A percentile compares a stretch with the other conserved stretches of the same genome.
phyloP scores from a whole-genome alignment of 495 filamentous ascomycete species.

The Cercophora newfieldiana region DNA sequence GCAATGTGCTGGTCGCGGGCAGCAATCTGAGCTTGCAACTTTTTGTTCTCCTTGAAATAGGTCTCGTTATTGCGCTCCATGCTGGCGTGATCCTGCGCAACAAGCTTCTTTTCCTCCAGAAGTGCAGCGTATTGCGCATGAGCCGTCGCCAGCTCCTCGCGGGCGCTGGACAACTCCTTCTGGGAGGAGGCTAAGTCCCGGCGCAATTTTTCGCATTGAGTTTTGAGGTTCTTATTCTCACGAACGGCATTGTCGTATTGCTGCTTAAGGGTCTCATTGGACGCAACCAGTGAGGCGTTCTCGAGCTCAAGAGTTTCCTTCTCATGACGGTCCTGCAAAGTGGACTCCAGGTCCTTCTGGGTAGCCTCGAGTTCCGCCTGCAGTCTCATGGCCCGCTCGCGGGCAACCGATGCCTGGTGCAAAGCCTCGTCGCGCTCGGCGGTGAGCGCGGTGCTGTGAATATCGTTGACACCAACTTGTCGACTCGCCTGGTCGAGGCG shows the following conservation, averaged over 20 bases:
- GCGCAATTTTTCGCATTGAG: slow-evolving; percentile 40
- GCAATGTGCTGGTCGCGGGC: slow-evolving; percentile 38
- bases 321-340: slow-evolving; percentile 34
- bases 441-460: slow-evolving; percentile 46
- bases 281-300: slow-evolving; percentile 35
- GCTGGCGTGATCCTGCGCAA: slow-evolving; percentile 44
- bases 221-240: slow-evolving; percentile 29
- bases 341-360: slow-evolving; percentile 39
- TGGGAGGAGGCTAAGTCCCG: slow-evolving; percentile 37
- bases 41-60: slow-evolving; percentile 49
- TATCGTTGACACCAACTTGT: slow-evolving; percentile 46
- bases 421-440: slow-evolving; percentile 50
- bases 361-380: slow-evolving; percentile 42
- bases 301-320: slow-evolving; percentile 37
- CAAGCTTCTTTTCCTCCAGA: slow-evolving; percentile 39
- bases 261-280: slow-evolving; percentile 35
- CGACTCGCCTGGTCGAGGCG: slow-evolving; percentile 49
- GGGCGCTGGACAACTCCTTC: slow-evolving; percentile 37
- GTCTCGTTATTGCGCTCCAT: slow-evolving; percentile 49
- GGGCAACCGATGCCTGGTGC: slow-evolving; percentile 43
- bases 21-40: slow-evolving; percentile 43
- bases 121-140: slow-evolving; percentile 32
- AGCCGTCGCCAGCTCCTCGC: slow-evolving; percentile 37
- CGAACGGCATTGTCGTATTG: slow-evolving; percentile 28
- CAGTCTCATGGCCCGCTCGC: slow-evolving; percentile 45